Conservation (phyloP, 129 eudicot species). For the Tanacetum coccineum region DNA sequence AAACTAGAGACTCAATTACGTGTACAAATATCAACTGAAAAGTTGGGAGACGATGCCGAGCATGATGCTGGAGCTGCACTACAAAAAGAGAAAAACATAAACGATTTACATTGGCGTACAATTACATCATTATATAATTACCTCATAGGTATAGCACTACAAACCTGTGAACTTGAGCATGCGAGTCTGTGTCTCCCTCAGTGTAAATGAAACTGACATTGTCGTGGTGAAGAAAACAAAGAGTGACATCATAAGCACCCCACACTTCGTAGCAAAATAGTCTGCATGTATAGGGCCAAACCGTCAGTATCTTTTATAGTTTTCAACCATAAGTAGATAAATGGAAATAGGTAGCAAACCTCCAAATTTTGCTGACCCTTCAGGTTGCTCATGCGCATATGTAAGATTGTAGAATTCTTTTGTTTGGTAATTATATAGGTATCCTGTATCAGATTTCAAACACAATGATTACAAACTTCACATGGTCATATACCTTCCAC, state of each 20-base stretch:
- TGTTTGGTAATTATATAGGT: conserved; percentile 89
- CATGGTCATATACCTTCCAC: conserved; percentile 12
- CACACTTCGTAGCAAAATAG: conserved; percentile 93
- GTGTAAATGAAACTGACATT: conserved; percentile 97
- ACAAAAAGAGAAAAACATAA: conserved; percentile 32
- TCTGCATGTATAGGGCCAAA: conserved; percentile 46
- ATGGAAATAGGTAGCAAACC: conserved; percentile 47
- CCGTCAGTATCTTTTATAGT: neutral
- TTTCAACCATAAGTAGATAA: conserved; percentile 7
- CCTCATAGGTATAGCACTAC: conserved; percentile 10
- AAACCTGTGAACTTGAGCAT: conserved; percentile 99
- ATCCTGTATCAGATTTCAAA: conserved; percentile 60
- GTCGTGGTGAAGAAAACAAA: conserved; percentile 99
- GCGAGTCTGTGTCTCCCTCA: conserved; percentile 99
- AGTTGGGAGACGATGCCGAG: conserved; percentile 99
- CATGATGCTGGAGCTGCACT: conserved; percentile 99
- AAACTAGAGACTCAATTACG: conserved; percentile 95
- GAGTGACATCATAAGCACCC: conserved; percentile 97
- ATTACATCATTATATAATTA: neutral
- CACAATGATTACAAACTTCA: neutral
- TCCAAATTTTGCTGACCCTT: conserved; percentile 85
- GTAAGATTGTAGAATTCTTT: conserved; percentile 94
- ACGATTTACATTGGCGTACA: conserved; percentile 3
- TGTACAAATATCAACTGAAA: conserved; percentile 98
- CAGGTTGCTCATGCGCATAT: conserved; percentile 91